Base-by-base conservation (phyloP, 1,284 basidiomycete species). In the Ganoderma sp. region DNA sequence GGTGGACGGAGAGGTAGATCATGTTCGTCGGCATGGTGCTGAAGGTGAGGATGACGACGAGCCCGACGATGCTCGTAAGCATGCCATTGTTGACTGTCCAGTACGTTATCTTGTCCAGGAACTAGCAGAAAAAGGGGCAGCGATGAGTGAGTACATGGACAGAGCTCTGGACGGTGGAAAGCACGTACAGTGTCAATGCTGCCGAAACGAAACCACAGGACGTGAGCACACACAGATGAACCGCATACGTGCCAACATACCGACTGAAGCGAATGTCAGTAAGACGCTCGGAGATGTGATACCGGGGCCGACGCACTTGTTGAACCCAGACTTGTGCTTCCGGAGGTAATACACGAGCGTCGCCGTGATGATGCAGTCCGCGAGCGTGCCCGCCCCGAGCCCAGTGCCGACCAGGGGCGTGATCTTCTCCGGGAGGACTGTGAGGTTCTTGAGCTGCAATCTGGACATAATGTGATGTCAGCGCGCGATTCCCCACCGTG, bases 81-180 rank as follows among this genome's bases (percentile, higher is more conserved):
- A 69, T n/a, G 14, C 72, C 72, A 54, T 70, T 71, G 63, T 73
- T 73, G 37, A 73, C 65, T 2, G 68, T 69, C 72, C 72, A 73
- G 58, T 71, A 73, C 19, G 65, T 70, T 37, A 73, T 64, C 58
- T 66, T 71, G 63, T 71, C 72, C 5, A 73, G 61, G 25, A 67
- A 56, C 52, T 56, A 32, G 28, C 28, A 32, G 28, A 32, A 4
- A 32, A 4, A 32, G 28, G 28, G 28, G 4, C 2, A 32, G 28
- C 28, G 28, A 4, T 4, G 28, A n/a, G 28, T 32, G 28, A 32
- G 32, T 32, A 32, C 3, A 32, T 32, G 48, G 3, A 56, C 25
- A 15, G 8, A 8, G 8, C 43, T 39, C 34, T 5, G 25, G n/a
- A 32, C 37, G 45, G 3, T 9, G 17, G n/a, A 32, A 15, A 19